A percentile compares a stretch with the other conserved stretches of the same genome.
Conservation (phyloP, 495 filamentous ascomycete genomes). For the Penicillium parvum region DNA sequence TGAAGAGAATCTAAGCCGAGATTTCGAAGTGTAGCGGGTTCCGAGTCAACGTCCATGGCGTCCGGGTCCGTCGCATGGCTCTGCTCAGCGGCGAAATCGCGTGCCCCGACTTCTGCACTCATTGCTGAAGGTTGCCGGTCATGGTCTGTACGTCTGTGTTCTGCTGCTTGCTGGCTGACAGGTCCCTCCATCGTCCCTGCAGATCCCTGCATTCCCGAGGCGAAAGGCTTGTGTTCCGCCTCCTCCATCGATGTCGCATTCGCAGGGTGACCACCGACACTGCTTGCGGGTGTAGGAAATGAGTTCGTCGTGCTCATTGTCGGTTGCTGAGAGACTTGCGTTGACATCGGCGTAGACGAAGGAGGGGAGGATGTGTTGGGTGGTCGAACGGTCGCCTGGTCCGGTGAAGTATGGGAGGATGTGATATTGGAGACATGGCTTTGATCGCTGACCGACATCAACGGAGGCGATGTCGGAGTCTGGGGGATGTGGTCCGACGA, state of each 20-base stretch:
- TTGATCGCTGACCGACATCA: slow-evolving; percentile 50
- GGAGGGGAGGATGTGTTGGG: slow-evolving; percentile 40
- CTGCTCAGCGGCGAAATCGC: slow-evolving; percentile 24
- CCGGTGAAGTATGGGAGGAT: slow-evolving; percentile 44
- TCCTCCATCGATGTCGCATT: slow-evolving; percentile 32
- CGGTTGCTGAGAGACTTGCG: slow-evolving; percentile 43
- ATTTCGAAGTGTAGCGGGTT: slow-evolving; percentile 18
- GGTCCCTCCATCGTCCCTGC: slow-evolving; percentile 13
- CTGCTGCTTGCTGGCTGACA: slow-evolving; percentile 19
- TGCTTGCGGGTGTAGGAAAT: slow-evolving; percentile 46
- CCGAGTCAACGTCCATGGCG: slow-evolving; percentile 40
- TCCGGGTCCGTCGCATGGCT: slow-evolving; percentile 18
- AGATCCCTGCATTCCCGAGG: slow-evolving; percentile 19
- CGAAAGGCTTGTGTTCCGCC: slow-evolving; percentile 31
- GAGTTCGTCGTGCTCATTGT: slow-evolving; percentile 40
- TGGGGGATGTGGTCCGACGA: slow-evolving; percentile 39
- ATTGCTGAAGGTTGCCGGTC: slow-evolving; percentile 25
- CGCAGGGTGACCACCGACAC: slow-evolving; percentile 35
- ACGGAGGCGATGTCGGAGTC: slow-evolving; percentile 48
- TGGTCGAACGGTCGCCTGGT: slow-evolving; percentile 41
- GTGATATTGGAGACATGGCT: slow-evolving; percentile 45
- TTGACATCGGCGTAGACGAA: slow-evolving; percentile 45
- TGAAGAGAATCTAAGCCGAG: slow-evolving; percentile 42
- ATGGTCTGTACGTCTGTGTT: slow-evolving; percentile 38
- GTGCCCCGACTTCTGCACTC: slow-evolving; percentile 15